Evolutionary conservation across 2,329 filamentous ascomycete genomes (phyloP).

Genomic region (Aspergillus latus): DNA sequence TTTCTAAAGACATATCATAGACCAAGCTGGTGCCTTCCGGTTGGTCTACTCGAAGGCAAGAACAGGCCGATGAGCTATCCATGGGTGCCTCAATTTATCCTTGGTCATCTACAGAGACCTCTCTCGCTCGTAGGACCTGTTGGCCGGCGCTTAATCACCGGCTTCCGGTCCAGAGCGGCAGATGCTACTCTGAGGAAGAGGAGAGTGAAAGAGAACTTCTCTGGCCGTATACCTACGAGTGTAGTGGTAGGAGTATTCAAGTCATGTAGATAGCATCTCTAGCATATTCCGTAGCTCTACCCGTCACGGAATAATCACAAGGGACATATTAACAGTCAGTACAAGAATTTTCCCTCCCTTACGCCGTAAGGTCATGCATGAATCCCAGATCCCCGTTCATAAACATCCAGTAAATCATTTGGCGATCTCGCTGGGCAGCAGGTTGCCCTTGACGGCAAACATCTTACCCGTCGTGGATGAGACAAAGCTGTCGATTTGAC

Average conservation of each 20-base stretch:
- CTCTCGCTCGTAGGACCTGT: too few species aligned
- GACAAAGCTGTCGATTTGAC: constrained; percentile 95
- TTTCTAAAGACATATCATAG: too few species aligned
- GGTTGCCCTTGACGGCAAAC: constrained; percentile 83
- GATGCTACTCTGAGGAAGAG: not conserved
- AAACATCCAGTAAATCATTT: constrained; percentile 32
- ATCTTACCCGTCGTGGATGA: constrained; percentile 92
- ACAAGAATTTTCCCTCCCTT: constrained; percentile 42
- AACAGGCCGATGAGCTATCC: too few species aligned
- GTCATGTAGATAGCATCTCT: constrained; percentile 7
- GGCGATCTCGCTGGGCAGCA: constrained; percentile 57
- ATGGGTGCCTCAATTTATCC: too few species aligned
- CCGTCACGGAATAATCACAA: constrained; percentile 35
- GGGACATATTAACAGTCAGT: constrained; percentile 42
- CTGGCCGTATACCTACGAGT: not conserved
- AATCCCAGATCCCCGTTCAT: constrained; percentile 33
- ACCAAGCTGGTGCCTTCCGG: too few species aligned
- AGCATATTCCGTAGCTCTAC: constrained; percentile 24
- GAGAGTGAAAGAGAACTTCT: too few species aligned
- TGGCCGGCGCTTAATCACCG: not conserved
- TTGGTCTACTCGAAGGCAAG: too few species aligned
- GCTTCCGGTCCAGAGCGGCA: not conserved
- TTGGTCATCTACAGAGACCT: too few species aligned
- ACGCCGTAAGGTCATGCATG: constrained; percentile 46
- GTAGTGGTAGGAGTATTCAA: not conserved